Evolutionary conservation across 1,139 yeast species (phyloP).

Genomic region (Pichia sp.): DNA sequence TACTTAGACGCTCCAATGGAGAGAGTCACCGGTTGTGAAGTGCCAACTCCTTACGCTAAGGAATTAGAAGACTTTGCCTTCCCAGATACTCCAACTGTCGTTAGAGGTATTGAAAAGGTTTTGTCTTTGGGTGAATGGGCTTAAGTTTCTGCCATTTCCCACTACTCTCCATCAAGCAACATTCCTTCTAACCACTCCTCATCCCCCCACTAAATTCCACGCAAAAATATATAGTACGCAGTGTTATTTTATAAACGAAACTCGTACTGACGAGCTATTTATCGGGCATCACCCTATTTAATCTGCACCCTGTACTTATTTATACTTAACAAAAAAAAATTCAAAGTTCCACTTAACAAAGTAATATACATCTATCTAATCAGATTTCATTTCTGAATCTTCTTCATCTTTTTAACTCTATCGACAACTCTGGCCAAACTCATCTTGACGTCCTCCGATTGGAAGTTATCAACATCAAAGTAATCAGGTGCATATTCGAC

Average conservation of each 20-base stretch:
- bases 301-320: too few relatives aligned
- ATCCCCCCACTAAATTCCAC: too few relatives aligned
- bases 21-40: constrained; percentile 99
- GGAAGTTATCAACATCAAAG: constrained; percentile 66
- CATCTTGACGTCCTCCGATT: constrained; percentile 76
- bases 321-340: too few relatives aligned
- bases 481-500: constrained; percentile 82
- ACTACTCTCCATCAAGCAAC: too few relatives aligned
- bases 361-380: too few relatives aligned
- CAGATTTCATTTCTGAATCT: constrained; percentile 27
- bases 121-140: constrained; percentile 52
- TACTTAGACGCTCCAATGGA: constrained; percentile 98
- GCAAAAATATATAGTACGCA: too few relatives aligned
- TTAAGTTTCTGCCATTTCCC: too few relatives aligned
- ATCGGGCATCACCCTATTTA: too few relatives aligned
- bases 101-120: constrained; percentile 87
- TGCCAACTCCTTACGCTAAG: constrained; percentile 97
- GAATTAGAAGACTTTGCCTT: constrained; percentile 97
- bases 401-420: constrained; percentile 38
- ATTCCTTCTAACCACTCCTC: too few relatives aligned
- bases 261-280: too few relatives aligned
- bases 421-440: constrained; percentile 65
- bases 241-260: too few relatives aligned
- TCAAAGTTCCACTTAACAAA: too few relatives aligned
- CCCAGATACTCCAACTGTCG: constrained; percentile 91